phyloP scores from a whole-genome alignment of 768 basidiomycete genomes.

The Amanita exitialis region DNA sequence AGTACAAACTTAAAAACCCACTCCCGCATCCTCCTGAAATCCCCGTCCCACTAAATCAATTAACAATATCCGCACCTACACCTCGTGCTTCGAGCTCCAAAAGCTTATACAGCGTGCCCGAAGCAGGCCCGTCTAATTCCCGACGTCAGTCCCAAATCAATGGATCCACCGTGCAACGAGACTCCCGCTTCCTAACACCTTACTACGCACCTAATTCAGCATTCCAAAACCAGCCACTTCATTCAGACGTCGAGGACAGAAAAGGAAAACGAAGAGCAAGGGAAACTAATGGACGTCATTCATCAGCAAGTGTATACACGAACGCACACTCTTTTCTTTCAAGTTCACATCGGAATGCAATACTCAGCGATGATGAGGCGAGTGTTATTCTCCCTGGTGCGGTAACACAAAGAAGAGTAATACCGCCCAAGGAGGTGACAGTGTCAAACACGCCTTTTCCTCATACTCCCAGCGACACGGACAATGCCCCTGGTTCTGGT shows the following conservation, averaged over 20 bases:
- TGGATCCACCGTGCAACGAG: background rate
- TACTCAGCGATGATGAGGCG: slow-evolving; percentile 1
- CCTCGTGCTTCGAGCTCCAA: background rate
- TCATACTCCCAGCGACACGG: background rate
- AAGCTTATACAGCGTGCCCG: background rate
- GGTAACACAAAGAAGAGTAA: background rate
- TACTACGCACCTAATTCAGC: background rate
- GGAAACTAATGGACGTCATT: slow-evolving; percentile 1
- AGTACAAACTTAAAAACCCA: slow-evolving; percentile 6
- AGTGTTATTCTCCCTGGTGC: slow-evolving; percentile 5
- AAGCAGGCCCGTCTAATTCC: slow-evolving; percentile 1
- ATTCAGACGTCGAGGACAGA: background rate
- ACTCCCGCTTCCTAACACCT: background rate
- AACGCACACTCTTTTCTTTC: background rate
- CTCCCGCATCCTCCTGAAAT: slow-evolving; percentile 5
- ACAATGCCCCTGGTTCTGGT: background rate
- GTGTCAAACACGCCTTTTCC: slow-evolving; percentile 2
- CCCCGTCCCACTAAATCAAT: slow-evolving; percentile 3
- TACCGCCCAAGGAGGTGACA: slow-evolving; percentile 4
- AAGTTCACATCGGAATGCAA: background rate
- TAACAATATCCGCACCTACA: background rate
- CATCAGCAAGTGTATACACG: slow-evolving; percentile 1
- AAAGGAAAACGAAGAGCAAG: slow-evolving; percentile 4
- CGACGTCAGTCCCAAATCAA: slow-evolving; percentile 2
- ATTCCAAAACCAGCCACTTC: background rate